These are phyloP conservation scores for Thyridium curvatum DNA, from an alignment of 2,329 filamentous ascomycete genomes.

Conservation along the genomic window DNA sequence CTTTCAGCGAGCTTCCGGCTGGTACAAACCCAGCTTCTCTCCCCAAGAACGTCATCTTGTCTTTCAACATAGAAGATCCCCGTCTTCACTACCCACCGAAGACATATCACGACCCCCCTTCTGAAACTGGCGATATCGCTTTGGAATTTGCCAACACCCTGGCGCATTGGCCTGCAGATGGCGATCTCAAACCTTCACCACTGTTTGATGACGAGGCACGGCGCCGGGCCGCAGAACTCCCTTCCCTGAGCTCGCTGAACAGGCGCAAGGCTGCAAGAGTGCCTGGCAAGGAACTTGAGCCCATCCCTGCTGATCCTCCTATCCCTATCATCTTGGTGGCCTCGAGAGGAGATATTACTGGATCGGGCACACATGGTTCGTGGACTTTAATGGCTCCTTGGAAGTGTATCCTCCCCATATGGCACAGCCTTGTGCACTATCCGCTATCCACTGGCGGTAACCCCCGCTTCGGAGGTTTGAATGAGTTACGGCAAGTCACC, in stretches of 20 bases:
- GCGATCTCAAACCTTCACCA: constrained; percentile 33
- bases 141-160: constrained; percentile 51
- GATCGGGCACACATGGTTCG: constrained; percentile 52
- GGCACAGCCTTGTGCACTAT: constrained; percentile 80
- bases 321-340: constrained; percentile 73
- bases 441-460: constrained; percentile 75
- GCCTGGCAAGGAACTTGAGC: constrained; percentile 56
- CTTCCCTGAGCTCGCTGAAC: constrained; percentile 77
- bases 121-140: constrained; percentile 27
- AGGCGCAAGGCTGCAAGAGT: constrained; percentile 59
- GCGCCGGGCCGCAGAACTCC: constrained; percentile 56
- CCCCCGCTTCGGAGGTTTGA: constrained; percentile 73
- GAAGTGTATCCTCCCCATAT: constrained; percentile 80
- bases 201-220: constrained; percentile 67
- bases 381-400: constrained; percentile 88
- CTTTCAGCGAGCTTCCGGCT: constrained; percentile 46
- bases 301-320: constrained; percentile 56
- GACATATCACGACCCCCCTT: constrained; percentile 33
- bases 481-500: constrained; percentile 71
- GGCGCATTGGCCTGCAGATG: constrained; percentile 62
- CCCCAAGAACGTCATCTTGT: constrained; percentile 62
- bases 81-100: constrained; percentile 71
- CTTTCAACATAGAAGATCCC: constrained; percentile 72
- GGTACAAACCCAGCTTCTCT: constrained; percentile 65
- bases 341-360: constrained; percentile 38